Percentiles rank a stretch among this genome's conserved stretches.
phyloP scores from a whole-genome alignment of 805 yeast species.

The Ogataea angusta region DNA sequence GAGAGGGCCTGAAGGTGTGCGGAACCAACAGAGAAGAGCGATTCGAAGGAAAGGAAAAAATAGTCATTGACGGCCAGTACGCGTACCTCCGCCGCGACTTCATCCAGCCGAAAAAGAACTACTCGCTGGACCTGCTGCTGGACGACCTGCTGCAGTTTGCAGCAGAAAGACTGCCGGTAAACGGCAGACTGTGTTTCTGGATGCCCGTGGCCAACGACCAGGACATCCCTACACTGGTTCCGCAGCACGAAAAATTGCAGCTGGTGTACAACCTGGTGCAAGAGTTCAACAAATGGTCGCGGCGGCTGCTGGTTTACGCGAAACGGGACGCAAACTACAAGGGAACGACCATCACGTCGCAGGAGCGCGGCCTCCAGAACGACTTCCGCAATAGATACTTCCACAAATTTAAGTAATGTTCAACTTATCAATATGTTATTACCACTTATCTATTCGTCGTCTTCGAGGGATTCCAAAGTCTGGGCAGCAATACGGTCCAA shows the following conservation, averaged over 20 bases:
- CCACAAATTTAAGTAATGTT: slow-evolving; percentile 44
- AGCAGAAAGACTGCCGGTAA: slow-evolving; percentile 62
- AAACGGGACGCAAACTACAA: slow-evolving; percentile 51
- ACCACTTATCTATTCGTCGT: slow-evolving; percentile 37
- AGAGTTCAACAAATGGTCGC: slow-evolving; percentile 89
- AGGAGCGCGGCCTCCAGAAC: slow-evolving; percentile 43
- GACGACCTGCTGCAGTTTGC: slow-evolving; percentile 78
- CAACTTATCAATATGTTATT: slow-evolving; percentile 14
- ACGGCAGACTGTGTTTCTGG: slow-evolving; percentile 91
- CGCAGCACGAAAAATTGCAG: slow-evolving; percentile 72
- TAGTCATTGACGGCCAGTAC: slow-evolving; percentile 73
- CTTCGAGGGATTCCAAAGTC: slow-evolving; percentile 88
- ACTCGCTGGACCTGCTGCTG: slow-evolving; percentile 69
- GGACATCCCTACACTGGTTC: slow-evolving; percentile 53
- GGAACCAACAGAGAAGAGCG: slow-evolving; percentile 67
- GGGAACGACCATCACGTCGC: slow-evolving; percentile 44
- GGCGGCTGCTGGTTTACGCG: slow-evolving; percentile 78
- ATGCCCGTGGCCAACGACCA: slow-evolving; percentile 96
- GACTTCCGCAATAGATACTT: slow-evolving; percentile 80
- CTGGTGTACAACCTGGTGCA: slow-evolving; percentile 76
- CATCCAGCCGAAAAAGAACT: slow-evolving; percentile 90
- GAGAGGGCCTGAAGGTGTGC: slow-evolving; percentile 91
- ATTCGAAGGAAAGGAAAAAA: slow-evolving; percentile 67
- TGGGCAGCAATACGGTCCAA: slow-evolving; percentile 99
- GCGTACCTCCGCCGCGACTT: slow-evolving; percentile 79